These are phyloP conservation scores for Thielaviopsis euricoi DNA, from an alignment of 2,329 filamentous ascomycete genomes.

Conservation along the genomic window DNA sequence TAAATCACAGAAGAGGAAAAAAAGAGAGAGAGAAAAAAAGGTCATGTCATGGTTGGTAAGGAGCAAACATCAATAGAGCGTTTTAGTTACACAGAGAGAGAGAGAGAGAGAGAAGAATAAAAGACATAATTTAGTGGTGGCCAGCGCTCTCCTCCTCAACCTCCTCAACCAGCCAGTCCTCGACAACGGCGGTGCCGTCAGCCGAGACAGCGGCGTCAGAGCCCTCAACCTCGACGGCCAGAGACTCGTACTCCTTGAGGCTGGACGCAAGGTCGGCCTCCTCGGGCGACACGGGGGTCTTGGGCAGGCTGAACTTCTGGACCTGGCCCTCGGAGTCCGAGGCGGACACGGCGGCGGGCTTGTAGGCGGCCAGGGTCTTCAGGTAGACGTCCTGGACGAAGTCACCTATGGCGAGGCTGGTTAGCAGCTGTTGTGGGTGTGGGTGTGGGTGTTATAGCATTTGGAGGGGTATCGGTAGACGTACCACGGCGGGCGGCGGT, in stretches of 20 bases:
- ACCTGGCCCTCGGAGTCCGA: slow-evolving; percentile 81
- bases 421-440: slow-evolving; percentile 14
- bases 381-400: slow-evolving; percentile 97
- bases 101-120: slow-evolving; percentile 1
- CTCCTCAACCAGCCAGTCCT: slow-evolving; percentile 76
- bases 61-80: too few species aligned
- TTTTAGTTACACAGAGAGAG: not conserved
- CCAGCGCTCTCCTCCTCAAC: slow-evolving; percentile 35
- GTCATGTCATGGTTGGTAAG: too few species aligned
- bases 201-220: slow-evolving; percentile 48
- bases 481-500: slow-evolving; percentile 46
- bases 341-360: slow-evolving; percentile 67
- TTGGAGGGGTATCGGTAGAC: slow-evolving; percentile 17
- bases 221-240: slow-evolving; percentile 89
- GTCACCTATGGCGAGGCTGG: slow-evolving; percentile 48
- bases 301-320: slow-evolving; percentile 67
- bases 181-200: slow-evolving; percentile 37
- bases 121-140: slow-evolving; percentile 25
- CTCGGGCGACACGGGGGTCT: slow-evolving; percentile 75
- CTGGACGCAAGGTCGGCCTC: slow-evolving; percentile 84
- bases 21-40: too few species aligned
- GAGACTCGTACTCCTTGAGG: slow-evolving; percentile 85
- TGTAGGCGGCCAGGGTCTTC: slow-evolving; percentile 90
- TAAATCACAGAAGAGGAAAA: too few species aligned
- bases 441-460: slow-evolving; percentile 7